Evolutionary conservation across 2,329 filamentous ascomycete genomes (phyloP).

Genomic region (Alternaria sp.): DNA sequence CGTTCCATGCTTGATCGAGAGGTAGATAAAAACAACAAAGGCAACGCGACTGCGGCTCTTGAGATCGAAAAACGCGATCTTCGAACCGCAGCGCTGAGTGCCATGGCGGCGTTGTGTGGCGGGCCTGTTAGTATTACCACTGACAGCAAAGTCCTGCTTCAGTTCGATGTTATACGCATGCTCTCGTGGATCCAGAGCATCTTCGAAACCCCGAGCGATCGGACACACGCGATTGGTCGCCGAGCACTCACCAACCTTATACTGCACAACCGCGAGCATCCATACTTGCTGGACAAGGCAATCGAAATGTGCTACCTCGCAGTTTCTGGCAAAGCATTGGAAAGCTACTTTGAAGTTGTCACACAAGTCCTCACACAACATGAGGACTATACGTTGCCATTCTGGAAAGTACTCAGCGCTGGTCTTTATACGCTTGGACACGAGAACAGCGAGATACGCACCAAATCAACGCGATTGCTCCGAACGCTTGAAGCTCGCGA

Average conservation of each 20-base stretch:
- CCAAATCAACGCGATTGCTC: constrained; percentile 83
- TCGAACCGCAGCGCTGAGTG: constrained; percentile 85
- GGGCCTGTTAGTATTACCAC: constrained; percentile 85
- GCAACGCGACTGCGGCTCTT: constrained; percentile 84
- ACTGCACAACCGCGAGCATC: constrained; percentile 84
- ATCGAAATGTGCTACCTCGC: constrained; percentile 90
- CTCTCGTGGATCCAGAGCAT: constrained; percentile 95
- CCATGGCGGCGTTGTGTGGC: constrained; percentile 91
- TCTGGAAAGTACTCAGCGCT: constrained; percentile 88
- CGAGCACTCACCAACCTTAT: constrained; percentile 89
- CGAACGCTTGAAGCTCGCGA: constrained; percentile 83
- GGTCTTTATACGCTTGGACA: constrained; percentile 93
- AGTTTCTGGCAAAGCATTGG: constrained; percentile 79
- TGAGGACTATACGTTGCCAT: constrained; percentile 80
- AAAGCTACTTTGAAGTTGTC: constrained; percentile 94
- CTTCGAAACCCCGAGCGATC: constrained; percentile 89
- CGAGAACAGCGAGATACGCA: constrained; percentile 85
- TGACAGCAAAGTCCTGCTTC: constrained; percentile 83
- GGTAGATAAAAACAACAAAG: constrained; percentile 72
- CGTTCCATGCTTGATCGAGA: constrained; percentile 84
- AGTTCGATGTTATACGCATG: constrained; percentile 92
- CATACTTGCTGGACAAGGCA: constrained; percentile 85
- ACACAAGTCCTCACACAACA: constrained; percentile 85
- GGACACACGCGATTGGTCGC: constrained; percentile 87
- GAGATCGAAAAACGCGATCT: constrained; percentile 97